Percentiles rank a stretch among this genome's conserved stretches.
phyloP scores from a whole-genome alignment of 164 flowering plant species.

The Annona cherimola region DNA sequence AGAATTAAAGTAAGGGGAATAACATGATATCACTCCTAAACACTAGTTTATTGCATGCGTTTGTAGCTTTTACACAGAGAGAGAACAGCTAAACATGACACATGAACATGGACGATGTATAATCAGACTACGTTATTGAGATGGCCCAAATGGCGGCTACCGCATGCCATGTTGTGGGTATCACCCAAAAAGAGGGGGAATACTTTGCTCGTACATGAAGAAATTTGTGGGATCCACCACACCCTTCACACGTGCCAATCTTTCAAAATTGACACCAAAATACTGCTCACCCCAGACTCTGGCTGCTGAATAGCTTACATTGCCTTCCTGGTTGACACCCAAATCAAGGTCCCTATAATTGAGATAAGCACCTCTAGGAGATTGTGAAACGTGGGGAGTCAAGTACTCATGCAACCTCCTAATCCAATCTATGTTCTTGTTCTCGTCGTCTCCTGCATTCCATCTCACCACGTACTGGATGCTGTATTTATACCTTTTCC shows the following conservation, averaged over 20 bases:
- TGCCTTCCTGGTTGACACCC: constrained; percentile 7
- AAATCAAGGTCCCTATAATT: constrained; percentile 23
- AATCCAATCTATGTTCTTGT: not conserved
- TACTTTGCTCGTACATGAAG: constrained; percentile 18
- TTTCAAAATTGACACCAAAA: constrained; percentile 22
- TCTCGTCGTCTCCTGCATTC: constrained; percentile 5
- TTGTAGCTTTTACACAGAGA: no score
- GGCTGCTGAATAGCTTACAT: constrained; percentile 13
- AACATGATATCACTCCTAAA: no score
- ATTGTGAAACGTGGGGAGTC: constrained; percentile 15
- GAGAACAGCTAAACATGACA: no score
- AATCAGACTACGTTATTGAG: no score
- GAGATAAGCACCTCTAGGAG: constrained; percentile 18
- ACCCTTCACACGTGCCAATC: constrained; percentile 27
- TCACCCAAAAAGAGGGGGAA: constrained; percentile 3
- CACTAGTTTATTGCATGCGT: no score
- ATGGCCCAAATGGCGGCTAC: no score
- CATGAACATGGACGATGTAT: no score
- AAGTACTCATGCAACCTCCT: constrained; percentile 13
- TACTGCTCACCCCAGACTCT: constrained; percentile 19
- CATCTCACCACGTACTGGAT: constrained; percentile 15
- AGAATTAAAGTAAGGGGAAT: no score
- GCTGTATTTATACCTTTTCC: constrained; percentile 13
- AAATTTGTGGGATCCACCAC: constrained; percentile 22
- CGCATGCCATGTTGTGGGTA: no score